Conservation (phyloP, 768 basidiomycete genomes). For the Boletus barrowsii region DNA sequence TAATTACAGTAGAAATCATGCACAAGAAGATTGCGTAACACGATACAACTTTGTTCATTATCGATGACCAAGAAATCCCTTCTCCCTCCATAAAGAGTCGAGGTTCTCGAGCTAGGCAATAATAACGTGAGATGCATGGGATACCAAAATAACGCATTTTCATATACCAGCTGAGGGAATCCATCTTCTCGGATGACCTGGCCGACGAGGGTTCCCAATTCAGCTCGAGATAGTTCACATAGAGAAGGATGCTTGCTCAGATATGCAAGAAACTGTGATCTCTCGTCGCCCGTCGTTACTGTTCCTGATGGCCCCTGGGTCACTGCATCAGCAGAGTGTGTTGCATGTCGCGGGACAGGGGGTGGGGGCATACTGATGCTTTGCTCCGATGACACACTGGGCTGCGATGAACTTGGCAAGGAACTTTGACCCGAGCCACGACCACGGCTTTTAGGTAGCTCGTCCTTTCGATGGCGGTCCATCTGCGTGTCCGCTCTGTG, state of each 20-base stretch:
- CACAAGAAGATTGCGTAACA: background rate
- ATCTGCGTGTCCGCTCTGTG: conserved; percentile 2
- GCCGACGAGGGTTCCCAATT: conserved; percentile 56
- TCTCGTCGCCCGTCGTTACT: conserved; percentile 2
- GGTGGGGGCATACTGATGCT: conserved; percentile 31
- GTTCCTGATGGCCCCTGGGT: conserved; percentile 7
- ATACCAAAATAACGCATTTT: background rate
- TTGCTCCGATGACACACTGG: conserved; percentile 23
- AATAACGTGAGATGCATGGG: conserved; percentile 11
- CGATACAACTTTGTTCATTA: background rate
- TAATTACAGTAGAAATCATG: background rate
- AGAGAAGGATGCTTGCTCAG: conserved; percentile 45
- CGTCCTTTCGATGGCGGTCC: background rate
- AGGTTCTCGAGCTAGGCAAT: conserved; percentile 49
- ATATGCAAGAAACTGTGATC: conserved; percentile 33
- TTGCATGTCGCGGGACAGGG: conserved; percentile 21
- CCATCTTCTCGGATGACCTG: conserved; percentile 72
- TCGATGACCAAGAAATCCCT: conserved; percentile 34
- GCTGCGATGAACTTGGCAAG: conserved; percentile 34
- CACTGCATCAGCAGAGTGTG: conserved; percentile 3
- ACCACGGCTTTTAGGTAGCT: background rate
- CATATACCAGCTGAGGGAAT: conserved; percentile 67
- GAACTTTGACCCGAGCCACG: conserved; percentile 13
- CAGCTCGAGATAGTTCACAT: conserved; percentile 49
- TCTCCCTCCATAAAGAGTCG: conserved; percentile 51